These are phyloP conservation scores for Malania oleifera DNA, from an alignment of 164 flowering plant genomes.

Conservation along the genomic window DNA sequence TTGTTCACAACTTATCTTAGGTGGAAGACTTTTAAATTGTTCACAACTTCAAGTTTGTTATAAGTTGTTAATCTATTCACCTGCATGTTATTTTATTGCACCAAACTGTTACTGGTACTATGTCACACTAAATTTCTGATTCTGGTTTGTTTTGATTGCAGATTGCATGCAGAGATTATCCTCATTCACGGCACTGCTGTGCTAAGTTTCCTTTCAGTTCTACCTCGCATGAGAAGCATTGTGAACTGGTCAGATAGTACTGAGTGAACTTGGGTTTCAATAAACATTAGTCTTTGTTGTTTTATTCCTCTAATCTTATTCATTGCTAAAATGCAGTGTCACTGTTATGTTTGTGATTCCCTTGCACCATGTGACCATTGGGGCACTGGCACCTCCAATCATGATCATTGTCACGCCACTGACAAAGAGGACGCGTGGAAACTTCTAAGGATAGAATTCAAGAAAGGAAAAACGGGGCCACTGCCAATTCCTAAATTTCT, in stretches of 20 bases:
- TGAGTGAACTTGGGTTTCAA: background rate
- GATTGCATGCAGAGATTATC: constrained; percentile 93
- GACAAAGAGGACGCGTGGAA: constrained; percentile 74
- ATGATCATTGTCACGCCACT: constrained; percentile 85
- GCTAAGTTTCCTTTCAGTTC: constrained; percentile 57
- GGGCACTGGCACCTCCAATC: constrained; percentile 46
- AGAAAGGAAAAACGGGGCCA: constrained; percentile 21
- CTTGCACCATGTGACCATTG: constrained; percentile 79
- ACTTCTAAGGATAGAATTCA: constrained; percentile 34
- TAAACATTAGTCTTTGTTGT: background rate
- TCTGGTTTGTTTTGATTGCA: constrained; percentile 21
- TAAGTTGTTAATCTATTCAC: no score
- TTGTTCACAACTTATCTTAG: no score
- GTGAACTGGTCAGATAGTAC: constrained; percentile 46
- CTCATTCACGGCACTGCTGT: constrained; percentile 83
- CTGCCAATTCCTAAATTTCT: constrained; percentile 13
- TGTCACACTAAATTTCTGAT: no score
- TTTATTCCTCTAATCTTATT: background rate
- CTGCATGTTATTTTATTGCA: no score
- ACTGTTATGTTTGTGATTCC: constrained; percentile 88
- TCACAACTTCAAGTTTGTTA: no score
- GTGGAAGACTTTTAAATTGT: no score
- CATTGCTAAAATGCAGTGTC: constrained; percentile 59
- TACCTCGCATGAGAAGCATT: constrained; percentile 57
- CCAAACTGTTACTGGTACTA: no score